Base-by-base conservation (phyloP, 306 rosid species). In the Benincasa hispida region DNA sequence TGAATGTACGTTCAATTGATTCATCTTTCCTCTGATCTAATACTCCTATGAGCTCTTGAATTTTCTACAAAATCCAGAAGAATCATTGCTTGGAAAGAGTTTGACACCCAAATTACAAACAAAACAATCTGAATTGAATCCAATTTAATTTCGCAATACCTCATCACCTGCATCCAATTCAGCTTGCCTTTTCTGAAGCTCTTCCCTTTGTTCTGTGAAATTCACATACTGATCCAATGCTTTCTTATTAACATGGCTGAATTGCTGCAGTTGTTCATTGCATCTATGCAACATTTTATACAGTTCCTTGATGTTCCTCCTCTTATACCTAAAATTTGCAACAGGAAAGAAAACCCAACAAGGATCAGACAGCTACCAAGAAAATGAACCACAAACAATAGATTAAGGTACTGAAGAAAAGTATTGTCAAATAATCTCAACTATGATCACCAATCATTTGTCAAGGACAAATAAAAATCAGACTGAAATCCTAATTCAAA, bases 21-120 rank as follows among this genome's bases (percentile, higher is more conserved):
- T 94, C 98, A 54, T 94, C 98, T 83, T 94, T 94, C 81, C 97
- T 89, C 75, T 90, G 96, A 90, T 94, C 98, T 80, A 94, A 86
- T 76, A 88, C 97, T 18, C 88, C 79, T 86, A 91, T 94, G 37
- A 94, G 89, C 84, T 94, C 97, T 83, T 74, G 86, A 81, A 94
- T 94, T 94, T 94, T 94, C 98, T 94, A 91, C 81, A 87, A 77
- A 76, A 73, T 68, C 39, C 74, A 76, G 69, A 80, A 62, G 75
- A 24, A 77, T 2, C 12, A 12, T 50, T 57, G 75, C 81, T 81
- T 77, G 18, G 39, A 24, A 79, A 39, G 34, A 19, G 19, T 28
- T 54, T 65, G 76, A 50, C 65, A 74, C 39, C 50, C 17, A 41
- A 47, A 78, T 69, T 21, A 77, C 50, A 62, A 62, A 51, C 47